Evolutionary conservation across 768 basidiomycete genomes (phyloP).

Genomic region (Suillus americanus): DNA sequence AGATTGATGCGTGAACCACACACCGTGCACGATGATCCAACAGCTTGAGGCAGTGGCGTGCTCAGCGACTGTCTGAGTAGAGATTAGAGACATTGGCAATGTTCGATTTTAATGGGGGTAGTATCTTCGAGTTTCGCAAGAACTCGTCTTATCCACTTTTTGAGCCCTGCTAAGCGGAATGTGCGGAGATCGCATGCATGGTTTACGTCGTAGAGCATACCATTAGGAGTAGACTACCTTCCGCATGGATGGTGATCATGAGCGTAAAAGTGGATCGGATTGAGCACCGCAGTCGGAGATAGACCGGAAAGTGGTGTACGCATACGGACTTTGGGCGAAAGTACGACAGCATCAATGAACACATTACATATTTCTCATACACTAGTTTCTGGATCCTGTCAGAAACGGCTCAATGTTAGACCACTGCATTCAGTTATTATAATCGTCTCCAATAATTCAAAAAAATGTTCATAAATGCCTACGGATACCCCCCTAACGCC

Average conservation of each 20-base stretch:
- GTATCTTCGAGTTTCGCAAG: not conserved
- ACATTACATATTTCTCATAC: not conserved
- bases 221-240: conserved; percentile 9
- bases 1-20: conserved; percentile 13
- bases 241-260: conserved; percentile 5
- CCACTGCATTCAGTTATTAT: too few species aligned
- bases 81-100: conserved; percentile 17
- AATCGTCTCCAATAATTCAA: not conserved
- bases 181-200: conserved; percentile 11
- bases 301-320: conserved; percentile 16
- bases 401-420: not conserved
- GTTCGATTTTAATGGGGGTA: not conserved
- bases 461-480: not conserved
- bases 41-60: conserved; percentile 63
- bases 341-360: conserved; percentile 3
- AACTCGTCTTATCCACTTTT: conserved; percentile 5
- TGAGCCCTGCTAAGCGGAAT: conserved; percentile 17
- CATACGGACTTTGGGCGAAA: conserved; percentile 15
- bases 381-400: not conserved
- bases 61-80: conserved; percentile 37
- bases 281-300: conserved; percentile 11
- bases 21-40: conserved; percentile 87
- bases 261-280: not conserved
- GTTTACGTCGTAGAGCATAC: conserved; percentile 1
- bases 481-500: conserved; percentile 22